phyloP scores from a whole-genome alignment of 164 flowering plant genomes.

The Platanus orientalis region DNA sequence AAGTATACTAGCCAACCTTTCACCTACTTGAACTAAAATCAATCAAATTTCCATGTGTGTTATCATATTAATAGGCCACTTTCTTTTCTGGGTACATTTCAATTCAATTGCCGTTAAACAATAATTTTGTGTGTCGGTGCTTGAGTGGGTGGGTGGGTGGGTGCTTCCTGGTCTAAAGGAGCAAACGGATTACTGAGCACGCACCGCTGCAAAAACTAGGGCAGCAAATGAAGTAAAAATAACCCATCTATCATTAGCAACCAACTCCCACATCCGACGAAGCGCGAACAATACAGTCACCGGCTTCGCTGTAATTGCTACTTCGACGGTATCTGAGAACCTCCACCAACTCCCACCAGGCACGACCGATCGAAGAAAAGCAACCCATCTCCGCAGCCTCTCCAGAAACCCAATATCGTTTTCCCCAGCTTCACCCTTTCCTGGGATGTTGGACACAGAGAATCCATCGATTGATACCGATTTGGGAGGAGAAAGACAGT shows the following conservation, averaged over 20 bases:
- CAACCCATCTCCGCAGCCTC: conserved; percentile 31
- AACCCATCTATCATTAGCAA: conserved; percentile 72
- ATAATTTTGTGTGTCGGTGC: too few species aligned
- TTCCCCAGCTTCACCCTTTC: conserved; percentile 12
- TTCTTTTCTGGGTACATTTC: too few species aligned
- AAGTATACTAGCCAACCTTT: too few species aligned
- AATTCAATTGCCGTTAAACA: too few species aligned
- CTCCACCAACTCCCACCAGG: conserved; percentile 96
- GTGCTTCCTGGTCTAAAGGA: too few species aligned
- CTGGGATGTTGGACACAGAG: conserved; percentile 19
- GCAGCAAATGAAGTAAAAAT: conserved; percentile 62
- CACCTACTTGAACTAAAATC: too few species aligned
- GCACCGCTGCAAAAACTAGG: conserved; percentile 67
- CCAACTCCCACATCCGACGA: conserved; percentile 71
- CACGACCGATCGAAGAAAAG: conserved; percentile 32
- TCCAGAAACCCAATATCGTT: conserved; percentile 21
- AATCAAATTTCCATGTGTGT: too few species aligned
- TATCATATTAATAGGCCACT: too few species aligned
- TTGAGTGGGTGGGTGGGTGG: too few species aligned
- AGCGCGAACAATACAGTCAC: conserved; percentile 71
- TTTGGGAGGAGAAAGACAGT: conserved; percentile 8
- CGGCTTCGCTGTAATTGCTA: conserved; percentile 39
- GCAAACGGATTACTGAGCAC: conserved; percentile 12
- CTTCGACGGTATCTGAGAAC: conserved; percentile 37
- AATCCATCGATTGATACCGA: conserved; percentile 46